Evolutionary conservation across 1,284 basidiomycete genomes (phyloP), one percentile per base, ranked within the genome.

Genomic region (Rhodotorula mucilaginosa): DNA sequence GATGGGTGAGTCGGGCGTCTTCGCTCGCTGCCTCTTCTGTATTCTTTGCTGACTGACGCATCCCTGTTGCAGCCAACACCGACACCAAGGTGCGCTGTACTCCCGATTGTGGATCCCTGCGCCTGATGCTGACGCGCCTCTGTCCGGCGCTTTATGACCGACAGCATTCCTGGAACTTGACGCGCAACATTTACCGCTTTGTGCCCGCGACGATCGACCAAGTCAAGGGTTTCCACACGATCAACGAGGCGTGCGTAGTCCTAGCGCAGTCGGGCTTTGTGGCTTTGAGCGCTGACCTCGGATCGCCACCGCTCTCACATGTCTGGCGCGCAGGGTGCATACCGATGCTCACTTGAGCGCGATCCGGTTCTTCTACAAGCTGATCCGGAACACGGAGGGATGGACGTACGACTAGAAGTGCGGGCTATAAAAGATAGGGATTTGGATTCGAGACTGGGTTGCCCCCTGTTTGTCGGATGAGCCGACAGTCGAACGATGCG

Each of bases 171-270:
- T 86, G 85, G 85, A 78, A 82, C 44, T 76, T 87, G 21, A 83
- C 85, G 2, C 6, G 19, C 6, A 68, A 69, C 57, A 86, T 88
- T 72, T 88, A 86, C 81, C 83, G 86, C 8, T 87, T 82, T 77
- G 79, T 80, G 1, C 82, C 81, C 26, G 81, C 82, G 70, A 77
- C 79, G n/a, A 81, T 78, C 56, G 82, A 71, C 69, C 61, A 79
- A 80, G 73, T 80, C 75, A 82, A 82, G 60, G 85, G 85, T 8
- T 82, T 88, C 39, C 90, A 91, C 79, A 90, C 89, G 1, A 86
- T 88, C 57, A 85, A 88, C 72, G 48, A 61, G 39, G 51, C 64
- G 46, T 63, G n/a, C 29, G 66, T 54, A 26, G 31, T 10, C n/a
- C 39, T 2, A 1, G 10, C 12, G 39, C 39, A 44, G 1, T 47